A percentile compares a stretch with the other conserved stretches of the same genome.
Evolutionary conservation across 176 grass and related monocot genomes (phyloP).

Genomic region (Ampelocalamus luodianensis): DNA sequence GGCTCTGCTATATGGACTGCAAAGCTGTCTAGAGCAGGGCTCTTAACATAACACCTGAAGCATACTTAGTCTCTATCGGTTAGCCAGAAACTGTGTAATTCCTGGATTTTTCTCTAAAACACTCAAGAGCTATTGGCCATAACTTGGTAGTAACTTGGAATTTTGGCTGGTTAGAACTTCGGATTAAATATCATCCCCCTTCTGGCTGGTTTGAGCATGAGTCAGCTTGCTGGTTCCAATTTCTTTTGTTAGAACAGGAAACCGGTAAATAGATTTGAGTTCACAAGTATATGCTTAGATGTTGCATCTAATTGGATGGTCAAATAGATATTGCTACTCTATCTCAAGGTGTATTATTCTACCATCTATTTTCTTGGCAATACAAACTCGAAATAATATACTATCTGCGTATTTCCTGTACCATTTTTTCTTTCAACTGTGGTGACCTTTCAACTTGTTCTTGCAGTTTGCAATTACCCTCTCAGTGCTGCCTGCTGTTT

Average conservation of each 20-base stretch:
- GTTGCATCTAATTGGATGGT: background rate
- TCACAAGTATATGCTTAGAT: background rate
- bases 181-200: background rate
- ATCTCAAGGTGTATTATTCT: background rate
- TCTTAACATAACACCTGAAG: background rate
- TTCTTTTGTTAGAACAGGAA: constrained; percentile 15
- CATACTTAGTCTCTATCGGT: background rate
- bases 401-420: background rate
- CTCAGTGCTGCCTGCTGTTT: constrained; percentile 95
- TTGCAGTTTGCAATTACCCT: constrained; percentile 88
- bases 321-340: background rate
- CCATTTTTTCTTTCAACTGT: background rate
- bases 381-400: background rate
- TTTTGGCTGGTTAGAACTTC: background rate
- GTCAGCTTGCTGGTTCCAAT: background rate
- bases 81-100: background rate
- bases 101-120: background rate
- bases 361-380: background rate
- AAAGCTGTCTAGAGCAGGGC: background rate
- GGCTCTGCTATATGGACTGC: background rate
- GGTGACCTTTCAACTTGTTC: constrained; percentile 27
- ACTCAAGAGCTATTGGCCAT: background rate
- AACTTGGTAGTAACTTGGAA: background rate
- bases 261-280: background rate
- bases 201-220: background rate